A percentile compares a stretch with the other conserved stretches of the same genome.
Conservation (phyloP, 352 stramenopile species). For the Pythium brassicae region DNA sequence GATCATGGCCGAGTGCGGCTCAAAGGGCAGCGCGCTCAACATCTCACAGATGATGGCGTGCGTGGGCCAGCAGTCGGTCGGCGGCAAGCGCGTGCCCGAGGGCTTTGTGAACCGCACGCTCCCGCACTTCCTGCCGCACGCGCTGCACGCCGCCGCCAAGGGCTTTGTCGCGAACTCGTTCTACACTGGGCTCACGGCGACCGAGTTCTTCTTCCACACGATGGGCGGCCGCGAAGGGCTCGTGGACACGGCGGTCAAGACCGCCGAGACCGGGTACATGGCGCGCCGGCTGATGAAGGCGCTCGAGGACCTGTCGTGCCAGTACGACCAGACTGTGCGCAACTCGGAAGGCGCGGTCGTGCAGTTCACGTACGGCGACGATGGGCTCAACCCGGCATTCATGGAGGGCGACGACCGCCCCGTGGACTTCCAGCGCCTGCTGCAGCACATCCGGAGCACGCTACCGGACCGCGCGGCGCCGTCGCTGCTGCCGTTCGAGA, state of each 20-base stretch:
- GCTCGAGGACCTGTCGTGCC: slow-evolving; percentile 96
- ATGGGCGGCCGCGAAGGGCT: slow-evolving; percentile 99
- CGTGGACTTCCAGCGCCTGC: slow-evolving; percentile 95
- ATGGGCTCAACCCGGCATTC: slow-evolving; percentile 96
- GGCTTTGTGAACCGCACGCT: slow-evolving; percentile 98
- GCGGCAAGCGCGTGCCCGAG: slow-evolving; percentile 97
- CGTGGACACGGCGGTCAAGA: slow-evolving; percentile 99
- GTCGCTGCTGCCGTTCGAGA: slow-evolving; percentile 73
- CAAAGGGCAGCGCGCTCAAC: slow-evolving; percentile 98
- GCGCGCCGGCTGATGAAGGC: slow-evolving; percentile 98
- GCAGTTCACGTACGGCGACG: slow-evolving; percentile 99
- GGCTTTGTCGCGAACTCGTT: slow-evolving; percentile 99
- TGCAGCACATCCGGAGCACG: slow-evolving; percentile 86
- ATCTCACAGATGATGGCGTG: slow-evolving; percentile 99
- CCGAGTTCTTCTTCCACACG: slow-evolving; percentile 99
- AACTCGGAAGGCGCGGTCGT: slow-evolving; percentile 92
- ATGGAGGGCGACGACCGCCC: slow-evolving; percentile 95
- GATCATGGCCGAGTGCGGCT: slow-evolving; percentile 99
- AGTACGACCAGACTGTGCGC: slow-evolving; percentile 92
- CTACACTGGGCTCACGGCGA: slow-evolving; percentile 97
- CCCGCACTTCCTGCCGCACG: slow-evolving; percentile 94
- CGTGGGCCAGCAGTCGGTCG: slow-evolving; percentile 98
- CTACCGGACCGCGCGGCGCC: slow-evolving; percentile 65
- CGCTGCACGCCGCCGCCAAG: slow-evolving; percentile 94
- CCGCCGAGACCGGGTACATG: slow-evolving; percentile 99